These are phyloP conservation scores for Metrosideros polymorpha DNA, from an alignment of 441 rosid species.

Conservation along the genomic window DNA sequence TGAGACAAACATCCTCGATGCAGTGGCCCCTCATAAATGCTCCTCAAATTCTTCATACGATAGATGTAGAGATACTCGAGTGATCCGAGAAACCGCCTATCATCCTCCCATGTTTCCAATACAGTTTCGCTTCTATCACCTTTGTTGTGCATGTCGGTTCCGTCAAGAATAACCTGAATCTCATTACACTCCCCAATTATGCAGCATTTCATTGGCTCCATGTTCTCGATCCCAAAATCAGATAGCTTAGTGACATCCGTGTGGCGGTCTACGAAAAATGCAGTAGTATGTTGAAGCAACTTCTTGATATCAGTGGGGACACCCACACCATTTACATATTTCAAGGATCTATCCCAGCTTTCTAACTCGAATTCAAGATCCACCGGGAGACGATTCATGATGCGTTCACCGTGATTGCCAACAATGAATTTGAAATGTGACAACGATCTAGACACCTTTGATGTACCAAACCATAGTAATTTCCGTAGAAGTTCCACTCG, in stretches of 20 bases:
- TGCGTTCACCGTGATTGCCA: constrained; percentile 2
- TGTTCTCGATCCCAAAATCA: neutral
- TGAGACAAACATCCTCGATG: neutral
- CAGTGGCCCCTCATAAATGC: neutral
- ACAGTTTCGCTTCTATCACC: neutral
- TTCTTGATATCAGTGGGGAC: neutral
- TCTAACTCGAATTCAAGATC: constrained; percentile 1
- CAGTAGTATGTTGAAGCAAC: neutral
- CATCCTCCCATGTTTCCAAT: neutral
- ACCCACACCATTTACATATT: constrained; percentile 2
- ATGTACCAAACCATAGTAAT: neutral
- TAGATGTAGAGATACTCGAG: neutral
- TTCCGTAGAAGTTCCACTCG: neutral
- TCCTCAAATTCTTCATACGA: neutral
- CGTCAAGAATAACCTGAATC: neutral
- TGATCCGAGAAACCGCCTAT: neutral
- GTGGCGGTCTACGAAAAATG: neutral
- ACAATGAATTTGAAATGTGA: constrained; percentile 1
- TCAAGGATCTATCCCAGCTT: constrained; percentile 1
- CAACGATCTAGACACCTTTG: neutral
- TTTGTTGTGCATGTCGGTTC: neutral
- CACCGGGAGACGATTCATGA: neutral
- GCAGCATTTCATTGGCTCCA: neutral
- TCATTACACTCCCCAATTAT: neutral
- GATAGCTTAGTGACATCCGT: neutral